A percentile compares a stretch with the other conserved stretches of the same genome.
These are phyloP conservation scores for Diaporthe ampelina DNA, from an alignment of 2,329 filamentous ascomycete genomes.

Conservation along the genomic window DNA sequence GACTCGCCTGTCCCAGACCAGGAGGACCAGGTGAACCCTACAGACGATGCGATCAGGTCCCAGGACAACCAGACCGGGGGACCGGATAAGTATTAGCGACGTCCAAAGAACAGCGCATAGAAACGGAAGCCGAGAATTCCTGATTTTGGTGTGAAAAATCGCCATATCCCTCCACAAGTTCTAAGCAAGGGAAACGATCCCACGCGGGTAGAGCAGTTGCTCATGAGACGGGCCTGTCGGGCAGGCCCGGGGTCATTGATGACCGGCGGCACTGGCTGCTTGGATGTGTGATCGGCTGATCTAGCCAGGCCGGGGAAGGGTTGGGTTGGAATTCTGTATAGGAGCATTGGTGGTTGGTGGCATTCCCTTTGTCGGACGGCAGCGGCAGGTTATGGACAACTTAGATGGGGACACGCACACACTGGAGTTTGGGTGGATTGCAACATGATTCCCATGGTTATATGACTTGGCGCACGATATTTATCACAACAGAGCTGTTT, in stretches of 20 bases:
- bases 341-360: not conserved
- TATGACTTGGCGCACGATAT: not conserved
- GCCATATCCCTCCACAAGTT: too few relatives aligned
- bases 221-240: too few relatives aligned
- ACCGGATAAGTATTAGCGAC: not conserved
- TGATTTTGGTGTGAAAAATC: not conserved
- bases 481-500: not conserved
- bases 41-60: not conserved
- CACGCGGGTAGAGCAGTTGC: not conserved
- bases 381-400: not conserved
- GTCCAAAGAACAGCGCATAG: not conserved
- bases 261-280: not conserved
- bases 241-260: not conserved
- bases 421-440: not conserved
- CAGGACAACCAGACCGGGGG: not conserved
- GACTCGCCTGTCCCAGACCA: constrained; percentile 5
- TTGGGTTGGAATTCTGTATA: not conserved
- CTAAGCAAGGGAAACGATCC: not conserved
- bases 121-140: too few relatives aligned
- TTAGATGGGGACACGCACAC: not conserved
- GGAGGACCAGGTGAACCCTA: not conserved
- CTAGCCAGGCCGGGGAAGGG: too few relatives aligned
- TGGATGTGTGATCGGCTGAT: not conserved
- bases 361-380: not conserved
- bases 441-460: not conserved